A percentile compares a stretch with the other conserved stretches of the same genome.
These are phyloP conservation scores for Polyporus tsugae DNA, from an alignment of 1,284 basidiomycete species.

Conservation along the genomic window DNA sequence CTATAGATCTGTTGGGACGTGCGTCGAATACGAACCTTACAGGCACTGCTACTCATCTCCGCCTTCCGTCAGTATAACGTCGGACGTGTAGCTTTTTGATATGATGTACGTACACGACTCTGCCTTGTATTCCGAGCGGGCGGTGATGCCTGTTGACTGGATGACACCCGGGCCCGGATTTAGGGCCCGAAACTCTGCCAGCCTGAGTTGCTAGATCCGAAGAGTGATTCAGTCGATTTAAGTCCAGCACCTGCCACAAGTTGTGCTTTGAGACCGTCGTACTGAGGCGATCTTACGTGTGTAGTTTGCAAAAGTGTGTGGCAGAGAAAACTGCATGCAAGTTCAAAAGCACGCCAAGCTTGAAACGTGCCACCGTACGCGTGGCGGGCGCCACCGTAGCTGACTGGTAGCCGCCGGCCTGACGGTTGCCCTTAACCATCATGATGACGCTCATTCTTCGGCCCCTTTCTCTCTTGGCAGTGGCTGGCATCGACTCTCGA, in stretches of 20 bases:
- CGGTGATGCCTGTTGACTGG: not conserved
- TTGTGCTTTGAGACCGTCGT: too few relatives aligned
- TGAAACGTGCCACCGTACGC: too few relatives aligned
- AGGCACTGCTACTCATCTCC: not conserved
- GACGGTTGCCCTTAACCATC: too few relatives aligned
- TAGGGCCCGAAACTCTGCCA: not conserved
- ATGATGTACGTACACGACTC: not conserved
- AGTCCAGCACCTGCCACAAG: not conserved
- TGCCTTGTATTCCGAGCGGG: not conserved
- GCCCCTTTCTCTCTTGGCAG: too few relatives aligned
- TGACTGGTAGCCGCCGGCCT: too few relatives aligned
- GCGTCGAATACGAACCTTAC: not conserved
- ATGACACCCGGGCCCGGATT: not conserved
- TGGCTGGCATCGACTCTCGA: too few relatives aligned
- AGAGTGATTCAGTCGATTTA: not conserved
- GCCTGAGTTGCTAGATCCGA: not conserved
- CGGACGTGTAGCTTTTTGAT: not conserved
- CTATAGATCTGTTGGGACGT: not conserved
- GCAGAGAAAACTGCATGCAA: too few relatives aligned
- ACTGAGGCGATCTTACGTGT: too few relatives aligned
- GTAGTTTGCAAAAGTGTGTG: too few relatives aligned
- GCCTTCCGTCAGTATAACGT: slow-evolving; percentile 1
- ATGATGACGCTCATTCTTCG: too few relatives aligned
- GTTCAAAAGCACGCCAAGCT: too few relatives aligned
- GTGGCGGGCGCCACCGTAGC: too few relatives aligned